Evolutionary conservation across 2,329 filamentous ascomycete genomes (phyloP), one percentile per base, ranked within the genome.

Genomic region (Chrysoporthe puriensis): DNA sequence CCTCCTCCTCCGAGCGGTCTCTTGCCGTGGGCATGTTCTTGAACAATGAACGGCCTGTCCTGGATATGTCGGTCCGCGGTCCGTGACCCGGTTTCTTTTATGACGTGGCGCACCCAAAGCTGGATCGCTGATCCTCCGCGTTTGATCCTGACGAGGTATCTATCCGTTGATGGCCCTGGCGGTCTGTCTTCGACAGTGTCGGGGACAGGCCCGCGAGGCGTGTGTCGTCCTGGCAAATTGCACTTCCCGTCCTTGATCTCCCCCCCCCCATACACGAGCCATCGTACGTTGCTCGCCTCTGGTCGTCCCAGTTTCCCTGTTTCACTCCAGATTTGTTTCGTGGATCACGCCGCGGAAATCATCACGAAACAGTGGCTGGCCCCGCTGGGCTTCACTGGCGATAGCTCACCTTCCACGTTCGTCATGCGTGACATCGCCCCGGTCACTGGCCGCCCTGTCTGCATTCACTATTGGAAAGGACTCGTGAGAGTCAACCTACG

Each of bases 31-130:
- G 46, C 46, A 50, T 18, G 26, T 50, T 4, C n/a, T 43, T 43
- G 36, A 26, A 32, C 16, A 43, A 34, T 8, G 21, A 48, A 7
- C 18, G 13, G 6, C 9, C 32, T 48, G 59, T 4, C n/a, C 26
- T 48, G 59, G 18, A 13, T 32, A 34, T 46, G 42, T 46, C 64
- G 63, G 66, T 63, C 59, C 54, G 52, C 63, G 58, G 43, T 60
- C 63, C 62, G 36, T 66, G 43, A 52, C 54, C 26, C 58, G 57
- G 40, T 43, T 40, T 4, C 57, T 60, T 44, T 8, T n/a, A 44
- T 60, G 57, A 60, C 57, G 57, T 60, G 57, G 59, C 59, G 43
- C n/a, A 32, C 43, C 48, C 13, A 21, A 32, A n/a, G 21, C 59
- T 61, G 21, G 9, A 34, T 43, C n/a, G 26, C 43, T n/a, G 14